Conservation (phyloP, 108 stramenopile species). For the Epithemia pelagica region DNA sequence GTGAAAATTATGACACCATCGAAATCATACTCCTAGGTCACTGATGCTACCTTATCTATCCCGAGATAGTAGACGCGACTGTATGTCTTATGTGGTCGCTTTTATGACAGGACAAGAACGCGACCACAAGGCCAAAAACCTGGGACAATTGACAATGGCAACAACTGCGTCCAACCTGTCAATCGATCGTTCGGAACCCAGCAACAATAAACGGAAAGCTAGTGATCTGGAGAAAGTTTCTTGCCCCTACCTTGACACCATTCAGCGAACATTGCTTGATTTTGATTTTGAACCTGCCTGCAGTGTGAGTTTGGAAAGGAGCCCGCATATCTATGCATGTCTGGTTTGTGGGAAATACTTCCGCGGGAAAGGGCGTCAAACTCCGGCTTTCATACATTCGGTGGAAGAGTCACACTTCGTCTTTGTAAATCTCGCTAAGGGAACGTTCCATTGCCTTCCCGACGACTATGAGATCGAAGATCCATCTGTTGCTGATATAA, state of each 20-base stretch:
- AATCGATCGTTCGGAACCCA: not conserved
- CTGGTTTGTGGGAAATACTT: conserved; percentile 98
- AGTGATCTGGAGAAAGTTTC: not conserved
- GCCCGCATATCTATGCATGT: conserved; percentile 93
- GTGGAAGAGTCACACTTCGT: conserved; percentile 91
- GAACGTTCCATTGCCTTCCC: conserved; percentile 89
- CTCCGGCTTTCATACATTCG: conserved; percentile 93
- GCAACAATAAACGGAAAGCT: not conserved
- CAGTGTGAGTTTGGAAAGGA: conserved; percentile 82
- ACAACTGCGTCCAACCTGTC: not conserved
- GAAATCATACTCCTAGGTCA: no score
- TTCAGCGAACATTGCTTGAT: conserved; percentile 89
- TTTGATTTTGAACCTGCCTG: conserved; percentile 95
- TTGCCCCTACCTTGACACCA: conserved; percentile 98
- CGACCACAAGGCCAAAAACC: no score
- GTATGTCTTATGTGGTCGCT: no score
- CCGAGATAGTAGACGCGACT: no score
- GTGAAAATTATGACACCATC: no score
- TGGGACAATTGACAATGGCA: no score
- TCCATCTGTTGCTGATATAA: conserved; percentile 80
- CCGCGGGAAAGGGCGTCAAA: conserved; percentile 84
- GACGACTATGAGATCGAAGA: conserved; percentile 95
- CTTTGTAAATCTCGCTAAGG: conserved; percentile 78
- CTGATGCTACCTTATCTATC: no score
- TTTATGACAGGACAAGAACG: no score